These are phyloP conservation scores for Gardenia jasminoides DNA, from an alignment of 257 asterid genomes.

Conservation along the genomic window DNA sequence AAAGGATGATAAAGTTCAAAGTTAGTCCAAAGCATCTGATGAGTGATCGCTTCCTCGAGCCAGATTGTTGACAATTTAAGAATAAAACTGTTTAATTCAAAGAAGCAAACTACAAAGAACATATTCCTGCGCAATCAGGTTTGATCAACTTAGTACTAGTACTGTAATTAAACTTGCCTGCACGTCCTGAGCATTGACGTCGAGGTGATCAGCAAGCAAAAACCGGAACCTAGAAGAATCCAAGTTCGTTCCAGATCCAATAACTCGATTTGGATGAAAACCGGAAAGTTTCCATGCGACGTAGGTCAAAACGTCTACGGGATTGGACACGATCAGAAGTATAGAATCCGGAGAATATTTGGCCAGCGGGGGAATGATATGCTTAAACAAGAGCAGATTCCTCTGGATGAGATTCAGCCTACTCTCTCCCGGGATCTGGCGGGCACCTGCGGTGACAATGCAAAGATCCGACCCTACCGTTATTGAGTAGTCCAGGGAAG, in stretches of 20 bases:
- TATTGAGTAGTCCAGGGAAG: conserved; percentile 57
- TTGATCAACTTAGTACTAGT: too few relatives aligned
- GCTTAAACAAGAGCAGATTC: conserved; percentile 50
- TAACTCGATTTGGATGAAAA: conserved; percentile 64
- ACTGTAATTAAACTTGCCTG: conserved; percentile 44
- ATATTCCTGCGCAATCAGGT: too few relatives aligned
- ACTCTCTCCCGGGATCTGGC: conserved; percentile 79
- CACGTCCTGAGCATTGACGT: conserved; percentile 88
- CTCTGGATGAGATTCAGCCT: conserved; percentile 69
- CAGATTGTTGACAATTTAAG: too few relatives aligned
- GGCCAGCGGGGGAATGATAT: conserved; percentile 69
- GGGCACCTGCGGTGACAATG: conserved; percentile 83
- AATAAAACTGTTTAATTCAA: too few relatives aligned
- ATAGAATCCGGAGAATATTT: conserved; percentile 56
- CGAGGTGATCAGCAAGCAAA: conserved; percentile 82
- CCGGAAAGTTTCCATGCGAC: conserved; percentile 87
- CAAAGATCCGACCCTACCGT: conserved; percentile 73
- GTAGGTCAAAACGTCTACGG: conserved; percentile 74
- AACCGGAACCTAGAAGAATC: conserved; percentile 81
- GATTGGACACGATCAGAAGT: conserved; percentile 73
- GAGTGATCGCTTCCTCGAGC: too few relatives aligned
- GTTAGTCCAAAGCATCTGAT: too few relatives aligned
- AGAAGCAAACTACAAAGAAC: too few relatives aligned
- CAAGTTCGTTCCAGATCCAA: conserved; percentile 90
- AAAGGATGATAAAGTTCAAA: too few relatives aligned